Evolutionary conservation across 352 stramenopile species (phyloP).

Genomic region (Pythium guiyangense): DNA sequence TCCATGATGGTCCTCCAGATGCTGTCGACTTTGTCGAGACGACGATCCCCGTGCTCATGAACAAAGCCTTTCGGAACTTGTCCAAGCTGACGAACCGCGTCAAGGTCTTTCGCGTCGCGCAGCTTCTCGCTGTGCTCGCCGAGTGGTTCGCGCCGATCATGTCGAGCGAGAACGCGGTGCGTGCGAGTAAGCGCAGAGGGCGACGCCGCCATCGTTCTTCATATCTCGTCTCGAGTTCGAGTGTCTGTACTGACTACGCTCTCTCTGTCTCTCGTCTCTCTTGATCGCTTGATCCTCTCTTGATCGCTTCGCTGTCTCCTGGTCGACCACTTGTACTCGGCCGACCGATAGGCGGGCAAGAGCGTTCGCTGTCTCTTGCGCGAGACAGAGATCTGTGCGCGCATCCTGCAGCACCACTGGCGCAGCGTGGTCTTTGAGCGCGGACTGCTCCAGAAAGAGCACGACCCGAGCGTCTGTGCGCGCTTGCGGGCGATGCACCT

Average conservation of each 20-base stretch:
- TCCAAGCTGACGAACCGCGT: constrained; percentile 46
- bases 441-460: constrained; percentile 33
- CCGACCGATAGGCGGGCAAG: constrained; percentile 21
- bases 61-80: constrained; percentile 67
- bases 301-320: no score
- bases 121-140: constrained; percentile 46
- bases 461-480: constrained; percentile 42
- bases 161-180: constrained; percentile 57
- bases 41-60: constrained; percentile 65
- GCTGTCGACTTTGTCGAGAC: constrained; percentile 60
- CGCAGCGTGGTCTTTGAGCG: constrained; percentile 59
- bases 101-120: constrained; percentile 49
- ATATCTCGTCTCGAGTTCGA: background rate
- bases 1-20: constrained; percentile 21
- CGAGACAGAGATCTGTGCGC: constrained; percentile 59
- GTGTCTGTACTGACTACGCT: background rate
- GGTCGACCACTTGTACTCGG: background rate
- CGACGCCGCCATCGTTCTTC: background rate
- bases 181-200: background rate
- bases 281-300: no score
- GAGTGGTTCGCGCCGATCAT: constrained; percentile 60
- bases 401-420: constrained; percentile 76
- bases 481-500: constrained; percentile 67
- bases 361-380: constrained; percentile 47
- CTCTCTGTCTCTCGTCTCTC: background rate